These are phyloP conservation scores for Rhodotorula diobovata DNA, from an alignment of 768 basidiomycete genomes.

Conservation along the genomic window DNA sequence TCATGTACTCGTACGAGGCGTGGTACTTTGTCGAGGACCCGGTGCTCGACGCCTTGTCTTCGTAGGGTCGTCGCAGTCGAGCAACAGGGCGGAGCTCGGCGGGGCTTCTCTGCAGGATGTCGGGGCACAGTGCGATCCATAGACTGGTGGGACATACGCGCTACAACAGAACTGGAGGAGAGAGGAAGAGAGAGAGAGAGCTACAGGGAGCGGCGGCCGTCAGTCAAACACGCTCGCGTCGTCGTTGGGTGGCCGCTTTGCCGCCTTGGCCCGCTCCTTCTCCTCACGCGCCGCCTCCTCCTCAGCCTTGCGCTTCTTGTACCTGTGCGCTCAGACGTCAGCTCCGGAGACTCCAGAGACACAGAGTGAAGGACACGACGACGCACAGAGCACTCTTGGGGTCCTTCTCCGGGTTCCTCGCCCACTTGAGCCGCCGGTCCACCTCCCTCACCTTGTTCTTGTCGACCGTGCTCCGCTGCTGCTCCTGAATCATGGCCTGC, in stretches of 20 bases:
- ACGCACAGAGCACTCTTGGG: slow-evolving; percentile 62
- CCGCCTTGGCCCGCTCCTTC: slow-evolving; percentile 41
- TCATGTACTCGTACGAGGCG: slow-evolving; percentile 43
- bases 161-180: too few species aligned
- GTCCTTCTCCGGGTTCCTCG: slow-evolving; percentile 95
- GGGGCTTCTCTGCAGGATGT: too few species aligned
- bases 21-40: slow-evolving; percentile 17
- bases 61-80: too few species aligned
- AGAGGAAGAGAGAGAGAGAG: neutral
- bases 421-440: slow-evolving; percentile 75
- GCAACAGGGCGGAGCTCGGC: too few species aligned
- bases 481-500: slow-evolving; percentile 57
- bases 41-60: neutral
- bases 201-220: neutral
- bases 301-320: slow-evolving; percentile 46
- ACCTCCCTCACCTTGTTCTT: slow-evolving; percentile 81
- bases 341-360: too few species aligned
- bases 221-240: slow-evolving; percentile 37
- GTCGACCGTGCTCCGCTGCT: slow-evolving; percentile 62
- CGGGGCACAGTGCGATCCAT: neutral
- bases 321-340: slow-evolving; percentile 39
- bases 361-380: neutral
- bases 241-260: slow-evolving; percentile 11
- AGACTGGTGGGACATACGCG: neutral
- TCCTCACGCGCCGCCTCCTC: slow-evolving; percentile 44